Percentiles rank a stretch among this genome's conserved stretches.
These are phyloP conservation scores for Cymbopogon citratus DNA, from an alignment of 176 grass and related monocot genomes.

Conservation along the genomic window DNA sequence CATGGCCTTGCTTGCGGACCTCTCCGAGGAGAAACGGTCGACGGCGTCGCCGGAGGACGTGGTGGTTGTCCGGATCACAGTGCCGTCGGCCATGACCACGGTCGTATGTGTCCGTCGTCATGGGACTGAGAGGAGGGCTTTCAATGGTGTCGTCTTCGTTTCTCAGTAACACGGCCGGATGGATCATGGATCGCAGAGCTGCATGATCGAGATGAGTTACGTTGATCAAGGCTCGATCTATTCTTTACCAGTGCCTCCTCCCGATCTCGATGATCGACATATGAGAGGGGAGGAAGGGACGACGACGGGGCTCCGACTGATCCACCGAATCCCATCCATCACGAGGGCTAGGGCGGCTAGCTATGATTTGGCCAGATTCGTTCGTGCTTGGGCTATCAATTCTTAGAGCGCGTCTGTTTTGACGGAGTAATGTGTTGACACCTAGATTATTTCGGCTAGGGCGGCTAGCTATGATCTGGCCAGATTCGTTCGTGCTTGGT, in stretches of 20 bases:
- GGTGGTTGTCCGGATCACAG: slow-evolving; percentile 39
- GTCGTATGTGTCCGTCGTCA: neutral
- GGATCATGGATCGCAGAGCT: neutral
- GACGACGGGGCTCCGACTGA: too few species aligned
- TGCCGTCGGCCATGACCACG: slow-evolving; percentile 4
- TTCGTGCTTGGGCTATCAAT: too few species aligned
- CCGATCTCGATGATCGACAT: neutral
- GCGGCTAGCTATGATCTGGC: too few species aligned
- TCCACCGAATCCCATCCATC: too few species aligned
- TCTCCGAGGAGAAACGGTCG: slow-evolving; percentile 5
- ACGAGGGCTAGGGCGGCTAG: too few species aligned
- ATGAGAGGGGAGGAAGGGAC: too few species aligned
- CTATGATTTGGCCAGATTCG: too few species aligned
- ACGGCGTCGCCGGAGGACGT: slow-evolving; percentile 36
- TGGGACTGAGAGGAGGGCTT: neutral
- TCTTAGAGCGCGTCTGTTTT: too few species aligned
- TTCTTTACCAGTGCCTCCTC: neutral
- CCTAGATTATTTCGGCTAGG: too few species aligned
- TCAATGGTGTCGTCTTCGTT: neutral
- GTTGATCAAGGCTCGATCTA: neutral
- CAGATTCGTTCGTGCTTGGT: too few species aligned
- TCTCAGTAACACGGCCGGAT: neutral
- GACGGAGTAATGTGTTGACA: too few species aligned
- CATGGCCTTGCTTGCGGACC: neutral
- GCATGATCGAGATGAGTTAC: neutral